A percentile compares a stretch with the other conserved stretches of the same genome.
Conservation (phyloP, 2,329 filamentous ascomycete species). For the Coniella vitis region DNA sequence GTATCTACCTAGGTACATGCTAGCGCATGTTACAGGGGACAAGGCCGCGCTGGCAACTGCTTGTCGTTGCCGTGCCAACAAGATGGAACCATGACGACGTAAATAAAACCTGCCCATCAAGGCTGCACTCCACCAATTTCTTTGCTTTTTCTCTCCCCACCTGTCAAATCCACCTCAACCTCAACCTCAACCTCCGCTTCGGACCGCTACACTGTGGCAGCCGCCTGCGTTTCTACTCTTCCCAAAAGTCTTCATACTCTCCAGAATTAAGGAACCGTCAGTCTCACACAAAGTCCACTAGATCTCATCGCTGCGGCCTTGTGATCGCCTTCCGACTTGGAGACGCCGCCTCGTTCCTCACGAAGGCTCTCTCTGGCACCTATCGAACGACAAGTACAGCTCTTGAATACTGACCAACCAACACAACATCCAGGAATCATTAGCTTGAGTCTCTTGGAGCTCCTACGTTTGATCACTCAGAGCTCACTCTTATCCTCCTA, state of each 20-base stretch:
- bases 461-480: conserved; percentile 37
- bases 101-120: conserved; percentile 1
- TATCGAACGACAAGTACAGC: conserved; percentile 33
- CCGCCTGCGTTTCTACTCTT: conserved; percentile 8
- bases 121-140: background rate
- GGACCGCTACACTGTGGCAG: background rate
- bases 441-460: conserved; percentile 54
- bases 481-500: conserved; percentile 30
- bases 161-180: conserved; percentile 6
- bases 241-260: conserved; percentile 20
- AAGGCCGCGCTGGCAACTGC: background rate
- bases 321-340: conserved; percentile 41
- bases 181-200: background rate
- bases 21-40: too few relatives aligned
- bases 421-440: conserved; percentile 45
- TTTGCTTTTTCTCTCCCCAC: conserved; percentile 8
- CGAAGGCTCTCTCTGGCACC: conserved; percentile 35
- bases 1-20: too few relatives aligned
- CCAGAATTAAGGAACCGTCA: conserved; percentile 24
- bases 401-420: conserved; percentile 39
- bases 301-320: conserved; percentile 43
- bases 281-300: conserved; percentile 32
- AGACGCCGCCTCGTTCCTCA: conserved; percentile 28
- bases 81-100: background rate
- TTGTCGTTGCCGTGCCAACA: background rate